A percentile compares a stretch with the other conserved stretches of the same genome.
These are phyloP conservation scores for Arthrobotrys sphaeroides DNA, from an alignment of 2,329 filamentous ascomycete genomes.

Conservation along the genomic window DNA sequence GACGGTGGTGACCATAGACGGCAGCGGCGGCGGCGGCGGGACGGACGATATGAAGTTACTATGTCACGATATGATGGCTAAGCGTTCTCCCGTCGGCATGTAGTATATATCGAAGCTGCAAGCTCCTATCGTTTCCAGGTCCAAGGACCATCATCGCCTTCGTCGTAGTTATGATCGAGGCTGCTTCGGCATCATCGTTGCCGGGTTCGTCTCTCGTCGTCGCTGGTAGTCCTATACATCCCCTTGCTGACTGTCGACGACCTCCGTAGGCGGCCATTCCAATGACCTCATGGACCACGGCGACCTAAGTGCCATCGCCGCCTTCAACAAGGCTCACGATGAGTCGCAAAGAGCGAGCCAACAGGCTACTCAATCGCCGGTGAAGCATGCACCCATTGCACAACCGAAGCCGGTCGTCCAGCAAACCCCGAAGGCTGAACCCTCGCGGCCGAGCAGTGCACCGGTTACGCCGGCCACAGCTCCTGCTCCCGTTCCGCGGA, in stretches of 20 bases:
- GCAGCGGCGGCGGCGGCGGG: too few relatives aligned
- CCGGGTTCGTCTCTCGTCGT: slow-evolving; percentile 23
- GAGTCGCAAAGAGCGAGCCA: slow-evolving; percentile 34
- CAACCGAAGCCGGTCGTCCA: background rate
- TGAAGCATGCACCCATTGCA: slow-evolving; percentile 10
- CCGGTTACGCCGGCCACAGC: slow-evolving; percentile 2
- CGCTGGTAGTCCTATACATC: background rate
- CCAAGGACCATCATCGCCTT: background rate
- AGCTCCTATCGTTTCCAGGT: background rate
- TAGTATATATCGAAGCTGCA: slow-evolving; percentile 13
- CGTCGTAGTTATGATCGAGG: slow-evolving; percentile 14
- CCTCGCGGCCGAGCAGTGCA: background rate
- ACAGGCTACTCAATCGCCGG: background rate
- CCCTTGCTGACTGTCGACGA: slow-evolving; percentile 12
- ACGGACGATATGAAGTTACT: slow-evolving; percentile 7
- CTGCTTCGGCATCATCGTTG: slow-evolving; percentile 28
- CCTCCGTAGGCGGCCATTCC: slow-evolving; percentile 6
- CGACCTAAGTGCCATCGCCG: slow-evolving; percentile 48
- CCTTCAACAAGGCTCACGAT: slow-evolving; percentile 50
- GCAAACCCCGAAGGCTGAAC: slow-evolving; percentile 5
- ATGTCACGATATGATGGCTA: slow-evolving; percentile 8
- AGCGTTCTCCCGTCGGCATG: background rate
- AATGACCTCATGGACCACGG: slow-evolving; percentile 42
- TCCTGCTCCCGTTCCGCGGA: background rate
- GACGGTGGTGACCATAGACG: too few relatives aligned